Evolutionary conservation across 2,329 filamentous ascomycete species (phyloP).

Genomic region (Sarocladium oryzae): DNA sequence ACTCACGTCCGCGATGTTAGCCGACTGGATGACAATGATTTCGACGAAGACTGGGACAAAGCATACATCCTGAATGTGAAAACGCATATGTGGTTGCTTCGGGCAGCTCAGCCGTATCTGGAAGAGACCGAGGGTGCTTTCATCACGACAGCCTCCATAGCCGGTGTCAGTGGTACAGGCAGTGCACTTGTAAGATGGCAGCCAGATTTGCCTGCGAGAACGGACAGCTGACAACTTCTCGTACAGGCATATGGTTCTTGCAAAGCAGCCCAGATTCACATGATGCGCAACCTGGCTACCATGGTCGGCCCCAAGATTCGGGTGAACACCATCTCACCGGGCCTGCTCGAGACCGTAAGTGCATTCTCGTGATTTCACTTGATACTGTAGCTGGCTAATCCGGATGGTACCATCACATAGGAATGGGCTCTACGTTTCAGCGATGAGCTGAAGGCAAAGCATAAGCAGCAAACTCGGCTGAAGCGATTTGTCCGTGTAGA

Average conservation of each 20-base stretch:
- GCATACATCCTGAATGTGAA: constrained; percentile 59
- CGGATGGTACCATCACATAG: no score
- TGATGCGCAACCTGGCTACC: constrained; percentile 46
- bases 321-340: constrained; percentile 54
- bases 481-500: constrained; percentile 3
- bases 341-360: constrained; percentile 41
- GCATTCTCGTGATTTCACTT: no score
- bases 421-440: constrained; percentile 6
- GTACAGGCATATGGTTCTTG: constrained; percentile 20
- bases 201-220: background rate
- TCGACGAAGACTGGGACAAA: constrained; percentile 53
- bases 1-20: constrained; percentile 37
- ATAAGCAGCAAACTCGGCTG: background rate
- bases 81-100: constrained; percentile 52
- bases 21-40: constrained; percentile 45
- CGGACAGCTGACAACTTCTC: background rate
- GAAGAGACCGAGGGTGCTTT: constrained; percentile 54
- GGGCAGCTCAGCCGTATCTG: constrained; percentile 46
- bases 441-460: background rate
- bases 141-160: constrained; percentile 57
- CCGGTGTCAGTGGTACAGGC: constrained; percentile 57
- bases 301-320: constrained; percentile 48
- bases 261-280: constrained; percentile 64
- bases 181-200: constrained; percentile 49
- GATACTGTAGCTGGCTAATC: no score